Conservation (phyloP, 2,329 filamentous ascomycete genomes). For the Neofusicoccum sp. region DNA sequence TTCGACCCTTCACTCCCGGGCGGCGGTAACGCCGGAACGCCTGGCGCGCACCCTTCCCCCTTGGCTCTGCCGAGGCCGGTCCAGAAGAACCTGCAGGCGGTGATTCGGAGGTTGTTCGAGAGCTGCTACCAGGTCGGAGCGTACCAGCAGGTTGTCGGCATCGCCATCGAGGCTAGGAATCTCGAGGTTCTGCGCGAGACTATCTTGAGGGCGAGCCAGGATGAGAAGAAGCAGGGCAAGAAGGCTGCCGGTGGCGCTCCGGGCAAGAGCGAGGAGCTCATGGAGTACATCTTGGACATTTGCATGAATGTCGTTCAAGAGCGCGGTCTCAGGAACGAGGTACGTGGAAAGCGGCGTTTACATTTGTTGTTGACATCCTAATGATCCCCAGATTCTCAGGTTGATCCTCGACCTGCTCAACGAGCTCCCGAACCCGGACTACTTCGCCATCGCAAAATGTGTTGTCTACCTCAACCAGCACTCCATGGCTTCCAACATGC, state of each 20-base stretch:
- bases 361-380: constrained; percentile 17
- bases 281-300: constrained; percentile 94
- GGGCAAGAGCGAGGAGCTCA: constrained; percentile 79
- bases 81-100: constrained; percentile 73
- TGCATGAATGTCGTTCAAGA: constrained; percentile 99
- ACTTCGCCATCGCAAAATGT: constrained; percentile 97
- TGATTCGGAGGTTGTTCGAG: constrained; percentile 89
- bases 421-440: constrained; percentile 88
- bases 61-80: constrained; percentile 71
- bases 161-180: constrained; percentile 92
- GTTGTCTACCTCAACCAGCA: constrained; percentile 94
- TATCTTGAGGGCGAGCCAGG: constrained; percentile 84
- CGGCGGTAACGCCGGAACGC: constrained; percentile 55
- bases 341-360: constrained; percentile 29
- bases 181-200: constrained; percentile 81
- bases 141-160: constrained; percentile 94
- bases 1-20: constrained; percentile 57
- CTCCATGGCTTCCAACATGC: constrained; percentile 77
- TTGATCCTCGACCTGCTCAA: constrained; percentile 94
- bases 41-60: constrained; percentile 54
- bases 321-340: constrained; percentile 73
- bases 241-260: constrained; percentile 52
- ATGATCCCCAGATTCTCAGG: constrained; percentile 65
- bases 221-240: constrained; percentile 68
- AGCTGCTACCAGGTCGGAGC: constrained; percentile 80